Conservation (phyloP, 306 rosid genomes). For the Begonia fuchsioides region DNA sequence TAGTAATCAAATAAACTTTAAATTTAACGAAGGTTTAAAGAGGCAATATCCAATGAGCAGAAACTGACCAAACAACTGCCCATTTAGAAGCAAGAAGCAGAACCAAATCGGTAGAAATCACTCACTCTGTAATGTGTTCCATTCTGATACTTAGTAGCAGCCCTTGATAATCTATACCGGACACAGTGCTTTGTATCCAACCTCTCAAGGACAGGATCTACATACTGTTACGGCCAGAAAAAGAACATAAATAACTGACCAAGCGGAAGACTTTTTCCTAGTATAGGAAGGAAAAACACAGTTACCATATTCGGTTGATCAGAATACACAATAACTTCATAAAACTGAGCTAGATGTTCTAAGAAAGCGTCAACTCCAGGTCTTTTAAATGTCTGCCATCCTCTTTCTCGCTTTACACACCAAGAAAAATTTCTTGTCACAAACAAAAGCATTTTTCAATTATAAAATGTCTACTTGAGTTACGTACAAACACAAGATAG, state of each 20-base stretch:
- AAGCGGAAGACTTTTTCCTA: not conserved
- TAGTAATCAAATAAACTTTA: not conserved
- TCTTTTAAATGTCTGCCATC: slow-evolving; percentile 95
- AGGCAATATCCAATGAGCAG: no score
- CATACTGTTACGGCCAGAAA: slow-evolving; percentile 46
- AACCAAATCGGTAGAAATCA: slow-evolving; percentile 6
- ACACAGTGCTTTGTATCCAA: slow-evolving; percentile 79
- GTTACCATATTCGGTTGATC: slow-evolving; percentile 84
- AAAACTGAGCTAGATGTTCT: slow-evolving; percentile 87
- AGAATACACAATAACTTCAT: slow-evolving; percentile 69
- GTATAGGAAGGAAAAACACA: slow-evolving; percentile 11
- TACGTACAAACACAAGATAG: not conserved
- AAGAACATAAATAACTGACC: slow-evolving; percentile 8
- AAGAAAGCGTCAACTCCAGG: slow-evolving; percentile 97
- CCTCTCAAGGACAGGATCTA: slow-evolving; percentile 87
- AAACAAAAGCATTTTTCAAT: slow-evolving; percentile 6
- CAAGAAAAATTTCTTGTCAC: slow-evolving; percentile 15
- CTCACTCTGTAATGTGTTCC: slow-evolving; percentile 90
- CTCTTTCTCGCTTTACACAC: slow-evolving; percentile 67
- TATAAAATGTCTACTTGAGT: not conserved
- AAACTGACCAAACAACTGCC: no score
- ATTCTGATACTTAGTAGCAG: slow-evolving; percentile 80
- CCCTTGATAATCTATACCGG: slow-evolving; percentile 66
- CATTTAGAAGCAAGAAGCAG: slow-evolving; percentile 4
- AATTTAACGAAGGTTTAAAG: no score